Evolutionary conservation across 345 rosid species (phyloP).

Genomic region (Barbarea vulgaris): DNA sequence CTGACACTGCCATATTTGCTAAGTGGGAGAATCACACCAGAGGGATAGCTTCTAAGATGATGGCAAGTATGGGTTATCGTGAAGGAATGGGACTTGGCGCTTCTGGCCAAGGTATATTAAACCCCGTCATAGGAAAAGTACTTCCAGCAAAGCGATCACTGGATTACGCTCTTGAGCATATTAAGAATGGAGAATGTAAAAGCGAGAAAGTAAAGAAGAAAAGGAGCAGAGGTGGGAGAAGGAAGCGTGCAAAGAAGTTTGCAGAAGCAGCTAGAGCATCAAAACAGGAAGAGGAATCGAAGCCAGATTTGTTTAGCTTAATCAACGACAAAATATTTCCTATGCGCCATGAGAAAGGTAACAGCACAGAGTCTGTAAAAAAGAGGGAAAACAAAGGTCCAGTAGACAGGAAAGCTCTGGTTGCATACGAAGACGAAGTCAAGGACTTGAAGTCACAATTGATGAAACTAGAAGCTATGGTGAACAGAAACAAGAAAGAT

Average conservation of each 20-base stretch:
- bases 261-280: conserved; percentile 74
- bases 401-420: conserved; percentile 63
- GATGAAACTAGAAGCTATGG: conserved; percentile 82
- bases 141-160: conserved; percentile 84
- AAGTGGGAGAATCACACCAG: conserved; percentile 98
- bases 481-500: conserved; percentile 73
- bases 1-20: conserved; percentile 76
- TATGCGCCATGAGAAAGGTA: conserved; percentile 43
- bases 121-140: conserved; percentile 80
- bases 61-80: conserved; percentile 94
- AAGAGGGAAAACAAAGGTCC: conserved; percentile 54
- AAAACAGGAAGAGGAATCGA: conserved; percentile 55
- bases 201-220: conserved; percentile 49
- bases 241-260: conserved; percentile 80
- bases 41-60: conserved; percentile 95
- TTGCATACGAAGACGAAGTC: conserved; percentile 76
- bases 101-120: conserved; percentile 83
- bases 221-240: conserved; percentile 92
- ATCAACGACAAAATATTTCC: conserved; percentile 66
- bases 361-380: conserved; percentile 39
- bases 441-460: conserved; percentile 60
- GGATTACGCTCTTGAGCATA: conserved; percentile 68
- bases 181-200: conserved; percentile 44
- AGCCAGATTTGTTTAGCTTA: conserved; percentile 79
- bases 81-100: conserved; percentile 94